Conservation (phyloP, 768 basidiomycete species). For the Trametes elegans region DNA sequence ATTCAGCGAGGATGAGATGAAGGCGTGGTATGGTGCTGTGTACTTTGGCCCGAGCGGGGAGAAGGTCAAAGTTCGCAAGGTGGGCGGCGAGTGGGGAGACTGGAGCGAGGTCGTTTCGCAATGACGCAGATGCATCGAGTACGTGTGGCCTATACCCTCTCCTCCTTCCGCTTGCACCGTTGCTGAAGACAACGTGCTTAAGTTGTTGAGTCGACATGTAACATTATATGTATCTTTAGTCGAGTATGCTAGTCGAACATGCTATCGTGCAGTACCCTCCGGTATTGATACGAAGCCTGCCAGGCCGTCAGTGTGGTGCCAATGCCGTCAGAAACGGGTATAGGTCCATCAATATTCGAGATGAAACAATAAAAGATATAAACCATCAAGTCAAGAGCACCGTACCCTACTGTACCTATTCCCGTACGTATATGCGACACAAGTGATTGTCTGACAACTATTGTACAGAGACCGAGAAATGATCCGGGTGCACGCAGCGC, state of each 20-base stretch:
- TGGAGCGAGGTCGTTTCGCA: constrained; percentile 68
- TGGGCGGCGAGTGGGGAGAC: constrained; percentile 68
- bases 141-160: background rate
- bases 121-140: background rate
- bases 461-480: too few species aligned
- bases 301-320: background rate
- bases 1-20: constrained; percentile 77
- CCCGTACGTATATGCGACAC: too few species aligned
- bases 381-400: too few species aligned
- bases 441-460: too few species aligned
- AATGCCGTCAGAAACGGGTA: background rate
- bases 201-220: constrained; percentile 23
- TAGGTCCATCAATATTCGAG: background rate
- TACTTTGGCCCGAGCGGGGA: constrained; percentile 82
- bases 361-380: too few species aligned
- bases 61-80: constrained; percentile 68
- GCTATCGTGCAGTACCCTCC: background rate
- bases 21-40: constrained; percentile 71
- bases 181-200: too few species aligned
- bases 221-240: constrained; percentile 25
- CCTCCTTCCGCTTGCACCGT: background rate
- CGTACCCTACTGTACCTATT: too few species aligned
- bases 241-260: constrained; percentile 22
- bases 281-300: too few species aligned
- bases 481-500: too few species aligned